phyloP scores from a whole-genome alignment of 352 stramenopile genomes.

The Globisporangium solare region DNA sequence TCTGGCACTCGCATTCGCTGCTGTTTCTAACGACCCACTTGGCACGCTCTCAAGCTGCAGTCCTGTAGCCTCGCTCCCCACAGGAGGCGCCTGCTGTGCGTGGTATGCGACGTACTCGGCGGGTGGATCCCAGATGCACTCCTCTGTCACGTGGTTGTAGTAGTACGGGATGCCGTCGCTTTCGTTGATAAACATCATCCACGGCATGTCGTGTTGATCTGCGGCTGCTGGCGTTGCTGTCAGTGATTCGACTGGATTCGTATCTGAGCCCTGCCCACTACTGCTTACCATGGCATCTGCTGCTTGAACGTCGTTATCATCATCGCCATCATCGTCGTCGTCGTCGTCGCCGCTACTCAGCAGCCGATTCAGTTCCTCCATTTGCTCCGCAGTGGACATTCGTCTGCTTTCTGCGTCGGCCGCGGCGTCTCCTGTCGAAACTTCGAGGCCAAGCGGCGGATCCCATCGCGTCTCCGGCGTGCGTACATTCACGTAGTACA shows the following conservation, averaged over 20 bases:
- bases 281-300: neutral
- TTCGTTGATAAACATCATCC: conserved; percentile 74
- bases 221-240: neutral
- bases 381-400: conserved; percentile 57
- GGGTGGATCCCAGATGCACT: conserved; percentile 66
- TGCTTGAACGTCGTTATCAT: no score
- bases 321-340: conserved; percentile 10
- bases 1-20: neutral
- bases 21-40: neutral
- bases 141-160: conserved; percentile 50
- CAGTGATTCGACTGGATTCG: no score
- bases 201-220: conserved; percentile 17
- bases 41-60: neutral
- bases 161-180: conserved; percentile 64
- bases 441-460: conserved; percentile 11
- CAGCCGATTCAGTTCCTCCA: conserved; percentile 49
- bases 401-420: conserved; percentile 5
- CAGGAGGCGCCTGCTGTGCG: conserved; percentile 15
- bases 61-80: neutral
- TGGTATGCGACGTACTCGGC: conserved; percentile 46
- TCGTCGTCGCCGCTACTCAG: conserved; percentile 41
- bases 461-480: conserved; percentile 57
- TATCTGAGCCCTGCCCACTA: no score
- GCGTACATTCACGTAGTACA: conserved; percentile 52
- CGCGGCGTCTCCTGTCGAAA: no score